These are phyloP conservation scores for Fusarium protoensiforme DNA, from an alignment of 2,329 filamentous ascomycete genomes.

Conservation along the genomic window DNA sequence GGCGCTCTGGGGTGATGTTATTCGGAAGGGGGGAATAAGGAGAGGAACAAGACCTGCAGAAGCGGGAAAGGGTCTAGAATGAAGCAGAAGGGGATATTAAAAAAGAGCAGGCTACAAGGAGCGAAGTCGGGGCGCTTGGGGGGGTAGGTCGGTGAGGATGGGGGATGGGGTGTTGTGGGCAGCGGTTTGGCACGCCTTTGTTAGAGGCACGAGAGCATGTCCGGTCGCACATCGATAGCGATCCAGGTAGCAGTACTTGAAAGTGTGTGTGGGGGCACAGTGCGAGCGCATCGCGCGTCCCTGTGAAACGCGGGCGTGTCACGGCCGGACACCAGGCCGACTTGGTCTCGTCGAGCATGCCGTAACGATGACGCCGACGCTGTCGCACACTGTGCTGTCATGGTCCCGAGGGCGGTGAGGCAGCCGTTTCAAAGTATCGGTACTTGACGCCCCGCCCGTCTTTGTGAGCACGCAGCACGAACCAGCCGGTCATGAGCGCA, in stretches of 20 bases:
- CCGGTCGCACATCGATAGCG: conserved; percentile 32
- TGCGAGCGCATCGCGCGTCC: conserved; percentile 27
- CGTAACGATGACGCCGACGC: conserved; percentile 34
- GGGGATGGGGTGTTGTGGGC: conserved; percentile 24
- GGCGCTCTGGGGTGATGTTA: conserved; percentile 21
- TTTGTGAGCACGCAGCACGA: conserved; percentile 30
- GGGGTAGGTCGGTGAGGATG: conserved; percentile 20
- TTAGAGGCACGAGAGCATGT: conserved; percentile 42
- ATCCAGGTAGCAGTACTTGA: conserved; percentile 34
- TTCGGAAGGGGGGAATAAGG: conserved; percentile 10
- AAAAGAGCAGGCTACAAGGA: conserved; percentile 28
- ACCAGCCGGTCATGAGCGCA: conserved; percentile 41
- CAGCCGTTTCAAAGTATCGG: conserved; percentile 15
- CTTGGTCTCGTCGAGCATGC: not conserved
- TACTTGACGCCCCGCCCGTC: conserved; percentile 32
- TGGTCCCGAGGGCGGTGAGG: conserved; percentile 22
- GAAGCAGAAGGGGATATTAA: conserved; percentile 15
- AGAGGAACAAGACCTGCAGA: not conserved
- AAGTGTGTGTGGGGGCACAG: conserved; percentile 22
- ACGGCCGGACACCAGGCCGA: not conserved
- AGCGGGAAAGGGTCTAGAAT: conserved; percentile 4
- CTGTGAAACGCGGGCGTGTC: conserved; percentile 1
- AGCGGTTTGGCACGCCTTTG: conserved; percentile 27
- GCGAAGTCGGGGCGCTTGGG: conserved; percentile 39
- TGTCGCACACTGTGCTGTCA: conserved; percentile 34